These are phyloP conservation scores for Nidula niveotomentosa DNA, from an alignment of 1,284 basidiomycete genomes.

Conservation along the genomic window DNA sequence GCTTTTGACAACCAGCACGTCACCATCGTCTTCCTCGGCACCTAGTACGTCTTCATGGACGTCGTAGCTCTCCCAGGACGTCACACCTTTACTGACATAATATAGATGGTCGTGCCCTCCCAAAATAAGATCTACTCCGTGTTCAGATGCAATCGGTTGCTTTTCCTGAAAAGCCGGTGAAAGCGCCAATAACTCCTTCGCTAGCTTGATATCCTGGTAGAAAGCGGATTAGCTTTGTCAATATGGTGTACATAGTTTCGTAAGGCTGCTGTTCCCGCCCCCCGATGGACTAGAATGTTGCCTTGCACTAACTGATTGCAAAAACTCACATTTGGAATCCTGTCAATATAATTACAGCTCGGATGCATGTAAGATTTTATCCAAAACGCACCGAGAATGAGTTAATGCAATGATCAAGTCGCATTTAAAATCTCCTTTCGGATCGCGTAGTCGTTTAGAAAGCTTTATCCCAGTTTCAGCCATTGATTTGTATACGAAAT, in stretches of 20 bases:
- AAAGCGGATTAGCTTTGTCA: not conserved
- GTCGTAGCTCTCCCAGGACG: conserved; percentile 73
- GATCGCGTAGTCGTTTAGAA: conserved; percentile 73
- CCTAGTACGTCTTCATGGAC: conserved; percentile 59
- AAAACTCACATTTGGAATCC: conserved; percentile 58
- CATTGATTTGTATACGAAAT: conserved; percentile 74
- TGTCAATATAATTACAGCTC: conserved; percentile 12
- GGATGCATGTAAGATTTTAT: not conserved
- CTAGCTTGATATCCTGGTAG: conserved; percentile 63
- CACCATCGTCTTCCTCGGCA: conserved; percentile 73
- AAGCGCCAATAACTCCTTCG: conserved; percentile 54
- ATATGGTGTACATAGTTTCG: not conserved
- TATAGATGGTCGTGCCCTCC: conserved; percentile 93
- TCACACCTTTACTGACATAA: conserved; percentile 78
- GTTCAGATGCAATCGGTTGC: conserved; percentile 45
- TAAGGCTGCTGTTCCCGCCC: not conserved
- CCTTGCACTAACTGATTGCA: not conserved
- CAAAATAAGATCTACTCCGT: conserved; percentile 85
- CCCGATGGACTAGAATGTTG: too few relatives aligned
- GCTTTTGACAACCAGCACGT: conserved; percentile 79
- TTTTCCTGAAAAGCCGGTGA: conserved; percentile 54
- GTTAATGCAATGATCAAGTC: conserved; percentile 84
- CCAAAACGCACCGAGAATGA: conserved; percentile 59
- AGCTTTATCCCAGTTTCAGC: conserved; percentile 61
- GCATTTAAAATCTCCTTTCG: conserved; percentile 64